These are phyloP conservation scores for Neocallimastix lanati DNA, from an alignment of 192 early-diverging fungal genomes.

Conservation along the genomic window DNA sequence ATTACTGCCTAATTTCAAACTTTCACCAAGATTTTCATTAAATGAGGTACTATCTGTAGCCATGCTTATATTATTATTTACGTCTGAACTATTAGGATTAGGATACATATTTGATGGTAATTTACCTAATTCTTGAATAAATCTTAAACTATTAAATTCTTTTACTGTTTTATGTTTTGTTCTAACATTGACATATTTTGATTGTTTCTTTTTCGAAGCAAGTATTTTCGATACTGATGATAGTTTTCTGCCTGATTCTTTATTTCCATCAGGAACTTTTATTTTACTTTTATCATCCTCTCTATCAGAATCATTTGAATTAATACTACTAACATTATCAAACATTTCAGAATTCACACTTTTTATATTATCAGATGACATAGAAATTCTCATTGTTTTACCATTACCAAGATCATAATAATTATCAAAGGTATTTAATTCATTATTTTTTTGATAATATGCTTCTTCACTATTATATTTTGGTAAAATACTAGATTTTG, in stretches of 20 bases:
- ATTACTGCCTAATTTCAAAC: neutral
- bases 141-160: conserved; percentile 8
- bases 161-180: conserved; percentile 8
- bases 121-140: conserved; percentile 12
- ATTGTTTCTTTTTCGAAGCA: neutral
- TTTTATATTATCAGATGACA: neutral
- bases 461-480: neutral
- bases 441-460: neutral
- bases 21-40: conserved; percentile 2
- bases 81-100: neutral
- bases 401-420: neutral
- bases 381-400: neutral
- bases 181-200: conserved; percentile 9
- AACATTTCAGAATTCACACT: neutral
- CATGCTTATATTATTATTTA: conserved; percentile 5
- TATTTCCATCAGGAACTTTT: neutral
- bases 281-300: conserved; percentile 12
- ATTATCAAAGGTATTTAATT: neutral
- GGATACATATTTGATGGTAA: neutral
- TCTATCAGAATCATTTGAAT: neutral
- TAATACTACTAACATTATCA: neutral
- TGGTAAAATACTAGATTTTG: neutral
- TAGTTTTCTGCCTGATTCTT: neutral
- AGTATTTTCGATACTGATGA: neutral
- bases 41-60: conserved; percentile 11